Percentiles rank a stretch among this genome's conserved stretches.
These are phyloP conservation scores for Naganishia cerealis DNA, from an alignment of 1,284 basidiomycete genomes.

Conservation along the genomic window DNA sequence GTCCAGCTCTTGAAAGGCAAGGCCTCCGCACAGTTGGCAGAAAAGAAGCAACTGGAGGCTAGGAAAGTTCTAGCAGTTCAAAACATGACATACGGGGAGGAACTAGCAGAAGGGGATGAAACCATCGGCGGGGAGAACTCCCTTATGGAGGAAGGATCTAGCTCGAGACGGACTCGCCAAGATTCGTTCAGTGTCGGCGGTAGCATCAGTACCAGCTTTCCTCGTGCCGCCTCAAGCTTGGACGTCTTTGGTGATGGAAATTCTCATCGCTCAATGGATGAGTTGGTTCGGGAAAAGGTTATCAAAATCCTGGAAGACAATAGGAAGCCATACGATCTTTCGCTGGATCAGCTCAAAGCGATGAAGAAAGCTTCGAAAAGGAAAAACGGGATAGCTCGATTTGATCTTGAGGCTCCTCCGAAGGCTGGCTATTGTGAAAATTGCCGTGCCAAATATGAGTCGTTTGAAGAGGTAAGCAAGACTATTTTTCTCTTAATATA, in stretches of 20 bases:
- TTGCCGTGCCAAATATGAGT: conserved; percentile 84
- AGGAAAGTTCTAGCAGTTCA: conserved; percentile 19
- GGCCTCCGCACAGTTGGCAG: conserved; percentile 28
- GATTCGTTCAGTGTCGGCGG: conserved; percentile 7
- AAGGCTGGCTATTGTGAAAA: conserved; percentile 99
- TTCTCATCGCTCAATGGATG: conserved; percentile 20
- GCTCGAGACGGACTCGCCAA: conserved; percentile 17
- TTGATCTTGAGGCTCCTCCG: conserved; percentile 34
- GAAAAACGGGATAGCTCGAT: conserved; percentile 39
- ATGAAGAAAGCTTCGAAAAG: conserved; percentile 36
- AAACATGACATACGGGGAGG: conserved; percentile 27
- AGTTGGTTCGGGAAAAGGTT: conserved; percentile 19
- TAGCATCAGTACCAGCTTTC: conserved; percentile 27
- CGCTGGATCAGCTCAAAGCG: conserved; percentile 36
- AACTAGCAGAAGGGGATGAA: conserved; percentile 10
- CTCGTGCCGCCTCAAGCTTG: conserved; percentile 24
- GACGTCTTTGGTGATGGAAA: conserved; percentile 26
- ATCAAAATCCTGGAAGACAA: conserved; percentile 16
- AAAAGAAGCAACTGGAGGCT: conserved; percentile 18
- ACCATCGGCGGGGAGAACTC: conserved; percentile 8
- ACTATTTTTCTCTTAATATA: background rate
- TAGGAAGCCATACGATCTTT: conserved; percentile 17
- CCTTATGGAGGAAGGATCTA: conserved; percentile 7
- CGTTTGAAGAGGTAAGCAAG: conserved; percentile 75
- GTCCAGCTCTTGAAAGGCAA: conserved; percentile 52